A percentile compares a stretch with the other conserved stretches of the same genome.
Evolutionary conservation across 108 stramenopile species (phyloP).

Genomic region (Mediolabrus comicus): DNA sequence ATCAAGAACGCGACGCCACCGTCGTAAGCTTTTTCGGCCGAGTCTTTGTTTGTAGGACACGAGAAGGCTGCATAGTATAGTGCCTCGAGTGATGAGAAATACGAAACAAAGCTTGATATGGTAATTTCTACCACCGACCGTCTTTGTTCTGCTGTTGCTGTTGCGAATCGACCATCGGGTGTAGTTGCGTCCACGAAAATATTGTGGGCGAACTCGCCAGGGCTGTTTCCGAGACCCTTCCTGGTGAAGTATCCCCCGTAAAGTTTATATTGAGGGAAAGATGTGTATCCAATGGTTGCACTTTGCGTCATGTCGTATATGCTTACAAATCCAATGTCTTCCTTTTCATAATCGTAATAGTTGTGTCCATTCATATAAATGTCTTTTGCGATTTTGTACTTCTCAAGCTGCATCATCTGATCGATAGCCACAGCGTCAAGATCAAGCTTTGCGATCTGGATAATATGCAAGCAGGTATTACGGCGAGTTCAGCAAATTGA

Average conservation of each 20-base stretch:
- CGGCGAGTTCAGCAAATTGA: background rate
- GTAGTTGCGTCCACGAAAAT: constrained; percentile 51
- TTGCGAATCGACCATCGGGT: constrained; percentile 9
- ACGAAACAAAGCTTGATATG: constrained; percentile 57
- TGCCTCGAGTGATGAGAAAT: constrained; percentile 65
- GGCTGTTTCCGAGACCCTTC: background rate
- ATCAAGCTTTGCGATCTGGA: constrained; percentile 63
- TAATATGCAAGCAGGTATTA: background rate
- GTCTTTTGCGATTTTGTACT: constrained; percentile 40
- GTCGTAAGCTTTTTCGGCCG: constrained; percentile 56
- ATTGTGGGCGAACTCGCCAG: constrained; percentile 52
- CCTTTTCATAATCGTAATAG: constrained; percentile 41
- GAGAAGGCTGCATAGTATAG: constrained; percentile 54
- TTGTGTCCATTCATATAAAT: constrained; percentile 44
- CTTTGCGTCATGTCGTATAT: constrained; percentile 33
- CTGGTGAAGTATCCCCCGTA: constrained; percentile 15
- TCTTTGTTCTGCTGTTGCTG: constrained; percentile 56
- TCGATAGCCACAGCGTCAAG: constrained; percentile 68
- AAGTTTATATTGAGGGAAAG: constrained; percentile 16
- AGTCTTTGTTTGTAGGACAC: constrained; percentile 33
- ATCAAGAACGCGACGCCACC: constrained; percentile 65
- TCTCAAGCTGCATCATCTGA: constrained; percentile 66
- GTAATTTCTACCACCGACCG: constrained; percentile 47
- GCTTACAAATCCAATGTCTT: constrained; percentile 29
- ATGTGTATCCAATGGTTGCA: constrained; percentile 20